Conservation (phyloP, 371 early-diverging fungal species). For the Circinella minor region DNA sequence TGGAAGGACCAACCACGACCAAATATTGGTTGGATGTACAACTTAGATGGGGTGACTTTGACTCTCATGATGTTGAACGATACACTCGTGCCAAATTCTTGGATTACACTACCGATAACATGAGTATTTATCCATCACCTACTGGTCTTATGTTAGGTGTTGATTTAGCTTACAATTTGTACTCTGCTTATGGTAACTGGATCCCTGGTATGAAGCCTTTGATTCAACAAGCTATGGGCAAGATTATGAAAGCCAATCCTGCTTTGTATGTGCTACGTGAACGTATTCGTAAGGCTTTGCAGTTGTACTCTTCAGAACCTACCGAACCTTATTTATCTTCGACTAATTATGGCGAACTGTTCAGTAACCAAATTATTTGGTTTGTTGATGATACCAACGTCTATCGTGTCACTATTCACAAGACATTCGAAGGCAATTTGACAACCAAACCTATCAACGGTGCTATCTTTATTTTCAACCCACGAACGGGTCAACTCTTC, state of each 20-base stretch:
- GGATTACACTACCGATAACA: conserved; percentile 97
- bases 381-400: conserved; percentile 99
- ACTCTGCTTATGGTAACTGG: conserved; percentile 95
- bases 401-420: conserved; percentile 99
- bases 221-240: conserved; percentile 95
- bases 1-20: conserved; percentile 95
- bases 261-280: conserved; percentile 97
- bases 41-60: conserved; percentile 99
- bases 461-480: conserved; percentile 98
- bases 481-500: conserved; percentile 98
- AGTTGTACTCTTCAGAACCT: conserved; percentile 97
- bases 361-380: conserved; percentile 98
- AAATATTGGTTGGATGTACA: conserved; percentile 99
- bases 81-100: conserved; percentile 98
- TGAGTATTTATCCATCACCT: conserved; percentile 98
- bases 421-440: conserved; percentile 99
- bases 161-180: conserved; percentile 96
- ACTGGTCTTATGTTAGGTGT: conserved; percentile 97
- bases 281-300: conserved; percentile 98
- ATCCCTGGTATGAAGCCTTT: conserved; percentile 98
- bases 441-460: conserved; percentile 99
- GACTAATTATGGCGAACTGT: conserved; percentile 96
- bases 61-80: conserved; percentile 97
- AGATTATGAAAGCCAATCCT: conserved; percentile 98
- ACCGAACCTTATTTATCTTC: conserved; percentile 98